Conservation (phyloP, 805 yeast genomes). For the Lachancea fermentati region DNA sequence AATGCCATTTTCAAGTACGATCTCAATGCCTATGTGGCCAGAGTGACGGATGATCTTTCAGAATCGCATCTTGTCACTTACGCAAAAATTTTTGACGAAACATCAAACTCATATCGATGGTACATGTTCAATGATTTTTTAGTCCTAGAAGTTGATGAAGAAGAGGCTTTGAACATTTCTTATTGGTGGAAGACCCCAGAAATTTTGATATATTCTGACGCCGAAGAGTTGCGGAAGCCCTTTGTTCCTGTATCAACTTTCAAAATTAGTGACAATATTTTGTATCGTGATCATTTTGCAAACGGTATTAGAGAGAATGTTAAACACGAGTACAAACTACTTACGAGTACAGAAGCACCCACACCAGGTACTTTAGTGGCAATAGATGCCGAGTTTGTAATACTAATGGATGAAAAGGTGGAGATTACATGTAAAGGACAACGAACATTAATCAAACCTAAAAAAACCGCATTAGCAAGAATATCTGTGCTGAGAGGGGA, state of each 20-base stretch:
- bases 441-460: conserved; percentile 67
- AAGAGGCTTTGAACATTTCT: conserved; percentile 69
- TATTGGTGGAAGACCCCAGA: conserved; percentile 83
- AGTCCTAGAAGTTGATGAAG: conserved; percentile 66
- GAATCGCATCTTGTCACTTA: conserved; percentile 56
- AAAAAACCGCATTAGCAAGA: conserved; percentile 73
- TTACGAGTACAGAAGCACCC: conserved; percentile 69
- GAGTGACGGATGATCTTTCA: conserved; percentile 50
- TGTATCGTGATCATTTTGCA: conserved; percentile 72
- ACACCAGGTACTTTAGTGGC: conserved; percentile 73
- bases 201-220: conserved; percentile 56
- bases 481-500: conserved; percentile 79
- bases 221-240: conserved; percentile 37
- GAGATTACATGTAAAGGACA: conserved; percentile 74
- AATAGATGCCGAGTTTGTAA: conserved; percentile 95
- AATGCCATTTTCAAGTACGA: conserved; percentile 45
- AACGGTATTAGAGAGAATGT: conserved; percentile 55
- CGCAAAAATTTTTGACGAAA: conserved; percentile 39
- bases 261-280: conserved; percentile 55
- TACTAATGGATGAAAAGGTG: conserved; percentile 66
- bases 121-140: conserved; percentile 85
- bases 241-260: conserved; percentile 44
- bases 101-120: conserved; percentile 47
- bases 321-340: conserved; percentile 58
- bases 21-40: conserved; percentile 64